Evolutionary conservation across 176 grass and related monocot genomes (phyloP).

Genomic region (Pharus latifolius): DNA sequence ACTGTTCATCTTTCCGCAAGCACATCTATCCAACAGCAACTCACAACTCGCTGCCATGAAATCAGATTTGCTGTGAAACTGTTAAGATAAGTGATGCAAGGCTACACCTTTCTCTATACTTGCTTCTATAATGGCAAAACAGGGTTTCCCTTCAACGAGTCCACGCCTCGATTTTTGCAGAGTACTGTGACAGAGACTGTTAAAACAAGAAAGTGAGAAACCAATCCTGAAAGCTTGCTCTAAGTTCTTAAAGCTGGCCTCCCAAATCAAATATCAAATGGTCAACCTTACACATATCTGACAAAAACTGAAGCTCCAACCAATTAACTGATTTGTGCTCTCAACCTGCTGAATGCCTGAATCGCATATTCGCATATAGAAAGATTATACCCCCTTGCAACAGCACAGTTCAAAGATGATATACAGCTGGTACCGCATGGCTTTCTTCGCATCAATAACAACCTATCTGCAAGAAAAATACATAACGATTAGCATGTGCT

Average conservation of each 20-base stretch:
- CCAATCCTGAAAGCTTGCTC: background rate
- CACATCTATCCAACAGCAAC: conserved; percentile 18
- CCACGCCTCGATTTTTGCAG: background rate
- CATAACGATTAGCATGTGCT: background rate
- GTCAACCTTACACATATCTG: no score
- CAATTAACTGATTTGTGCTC: background rate
- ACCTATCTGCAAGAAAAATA: conserved; percentile 5
- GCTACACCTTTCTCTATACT: conserved; percentile 17
- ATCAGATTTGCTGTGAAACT: conserved; percentile 17
- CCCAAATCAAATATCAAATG: no score
- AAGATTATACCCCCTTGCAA: background rate
- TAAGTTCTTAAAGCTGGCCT: background rate
- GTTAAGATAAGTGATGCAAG: background rate
- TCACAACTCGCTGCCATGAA: background rate
- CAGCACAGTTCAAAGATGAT: background rate
- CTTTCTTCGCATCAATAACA: background rate
- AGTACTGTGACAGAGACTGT: conserved; percentile 1
- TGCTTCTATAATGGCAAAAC: conserved; percentile 20
- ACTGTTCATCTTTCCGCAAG: conserved; percentile 1
- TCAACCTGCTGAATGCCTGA: background rate
- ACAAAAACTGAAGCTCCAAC: background rate
- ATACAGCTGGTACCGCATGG: background rate
- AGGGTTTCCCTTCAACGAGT: background rate
- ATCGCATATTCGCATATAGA: no score
- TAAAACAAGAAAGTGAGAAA: background rate